Conservation (phyloP, 768 basidiomycete genomes). For the Lactifluus piperatus region DNA sequence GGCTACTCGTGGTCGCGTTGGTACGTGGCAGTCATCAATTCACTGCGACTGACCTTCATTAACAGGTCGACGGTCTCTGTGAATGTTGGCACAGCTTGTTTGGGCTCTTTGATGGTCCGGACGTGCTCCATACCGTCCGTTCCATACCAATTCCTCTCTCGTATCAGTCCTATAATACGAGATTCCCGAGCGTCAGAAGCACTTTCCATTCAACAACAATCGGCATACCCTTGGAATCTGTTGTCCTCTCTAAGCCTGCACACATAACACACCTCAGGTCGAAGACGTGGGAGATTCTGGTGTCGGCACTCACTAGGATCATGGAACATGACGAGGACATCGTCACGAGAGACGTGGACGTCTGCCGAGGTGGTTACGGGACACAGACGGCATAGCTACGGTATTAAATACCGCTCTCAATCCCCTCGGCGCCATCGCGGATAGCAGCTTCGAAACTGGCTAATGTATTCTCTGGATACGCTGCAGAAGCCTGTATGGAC, state of each 20-base stretch:
- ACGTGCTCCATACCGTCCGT: slow-evolving; percentile 59
- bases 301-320: slow-evolving; percentile 55
- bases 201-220: background rate
- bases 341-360: slow-evolving; percentile 88
- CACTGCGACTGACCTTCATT: slow-evolving; percentile 50
- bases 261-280: background rate
- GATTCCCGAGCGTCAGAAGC: slow-evolving; percentile 14
- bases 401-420: slow-evolving; percentile 85
- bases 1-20: slow-evolving; percentile 34
- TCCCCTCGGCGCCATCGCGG: slow-evolving; percentile 89
- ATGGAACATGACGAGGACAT: slow-evolving; percentile 91
- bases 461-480: slow-evolving; percentile 89
- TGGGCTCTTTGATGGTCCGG: slow-evolving; percentile 70
- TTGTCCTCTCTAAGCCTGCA: slow-evolving; percentile 67
- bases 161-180: slow-evolving; percentile 43
- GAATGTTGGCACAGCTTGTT: slow-evolving; percentile 89
- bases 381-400: slow-evolving; percentile 9
- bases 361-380: slow-evolving; percentile 61
- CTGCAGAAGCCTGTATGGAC: slow-evolving; percentile 60
- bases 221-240: slow-evolving; percentile 55
- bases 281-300: background rate
- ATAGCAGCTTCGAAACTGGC: slow-evolving; percentile 94
- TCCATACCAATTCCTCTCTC: slow-evolving; percentile 41
- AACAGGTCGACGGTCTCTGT: slow-evolving; percentile 70
- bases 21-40: slow-evolving; percentile 11